Evolutionary conservation across 202 grass and related monocot species (phyloP).

Genomic region (Hordeum pubiflorum): DNA sequence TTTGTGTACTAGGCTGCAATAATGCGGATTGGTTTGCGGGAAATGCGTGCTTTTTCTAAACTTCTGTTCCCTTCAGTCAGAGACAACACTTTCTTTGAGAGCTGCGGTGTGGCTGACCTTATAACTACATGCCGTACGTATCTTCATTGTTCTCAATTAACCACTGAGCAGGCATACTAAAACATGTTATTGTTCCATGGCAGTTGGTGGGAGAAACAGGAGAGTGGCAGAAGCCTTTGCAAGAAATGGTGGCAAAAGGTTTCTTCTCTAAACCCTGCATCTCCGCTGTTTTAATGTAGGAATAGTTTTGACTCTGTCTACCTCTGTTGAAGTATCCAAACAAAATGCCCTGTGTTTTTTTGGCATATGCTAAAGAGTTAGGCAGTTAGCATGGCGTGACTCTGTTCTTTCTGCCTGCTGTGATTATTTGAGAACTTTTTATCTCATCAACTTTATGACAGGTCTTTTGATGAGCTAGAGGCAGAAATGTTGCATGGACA

Average conservation of each 20-base stretch:
- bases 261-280: conserved; percentile 27
- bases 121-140: conserved; percentile 91
- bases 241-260: conserved; percentile 81
- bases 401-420: not conserved
- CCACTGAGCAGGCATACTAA: conserved; percentile 11
- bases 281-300: not conserved
- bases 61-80: conserved; percentile 79
- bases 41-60: conserved; percentile 91
- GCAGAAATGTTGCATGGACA: conserved; percentile 83
- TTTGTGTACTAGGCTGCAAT: conserved; percentile 66
- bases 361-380: conserved; percentile 2
- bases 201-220: conserved; percentile 92
- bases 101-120: conserved; percentile 87
- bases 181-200: not conserved
- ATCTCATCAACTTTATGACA: conserved; percentile 33
- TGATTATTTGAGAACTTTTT: not conserved
- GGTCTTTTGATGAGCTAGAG: conserved; percentile 89
- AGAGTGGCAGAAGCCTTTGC: conserved; percentile 94
- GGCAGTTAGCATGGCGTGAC: not conserved
- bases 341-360: not conserved
- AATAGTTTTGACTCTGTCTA: not conserved
- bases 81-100: conserved; percentile 96
- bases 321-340: not conserved
- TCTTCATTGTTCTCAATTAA: conserved; percentile 23
- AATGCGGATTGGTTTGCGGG: conserved; percentile 89